phyloP scores from a whole-genome alignment of 2,329 filamentous ascomycete genomes.

The Scleromitrula shiraiana region DNA sequence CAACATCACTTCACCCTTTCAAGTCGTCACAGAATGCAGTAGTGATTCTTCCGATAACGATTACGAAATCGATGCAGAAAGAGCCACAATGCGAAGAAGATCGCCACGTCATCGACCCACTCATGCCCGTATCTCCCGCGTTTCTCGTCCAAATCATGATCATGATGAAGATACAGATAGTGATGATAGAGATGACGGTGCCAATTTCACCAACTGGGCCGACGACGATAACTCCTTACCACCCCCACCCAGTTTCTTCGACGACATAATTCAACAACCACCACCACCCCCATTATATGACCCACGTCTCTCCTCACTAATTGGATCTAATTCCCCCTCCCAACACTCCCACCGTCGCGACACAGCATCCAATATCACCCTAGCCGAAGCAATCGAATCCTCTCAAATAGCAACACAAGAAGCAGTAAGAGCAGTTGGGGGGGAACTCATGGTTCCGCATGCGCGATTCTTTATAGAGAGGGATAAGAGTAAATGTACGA shows the following conservation, averaged over 20 bases:
- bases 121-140: conserved; percentile 43
- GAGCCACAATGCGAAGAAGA: too few species aligned
- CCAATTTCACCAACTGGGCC: too few species aligned
- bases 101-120: conserved; percentile 27
- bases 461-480: conserved; percentile 78
- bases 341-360: conserved; percentile 15
- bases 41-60: conserved; percentile 44
- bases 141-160: conserved; percentile 36
- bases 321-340: too few species aligned
- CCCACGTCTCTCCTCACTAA: too few species aligned
- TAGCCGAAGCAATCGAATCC: conserved; percentile 26
- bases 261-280: too few species aligned
- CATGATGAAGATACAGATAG: conserved; percentile 41
- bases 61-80: too few species aligned
- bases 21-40: conserved; percentile 51
- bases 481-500: conserved; percentile 75
- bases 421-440: conserved; percentile 47
- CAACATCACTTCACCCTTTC: conserved; percentile 40
- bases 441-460: conserved; percentile 60
- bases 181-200: conserved; percentile 17
- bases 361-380: conserved; percentile 27
- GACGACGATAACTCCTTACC: too few species aligned
- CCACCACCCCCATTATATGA: too few species aligned
- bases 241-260: neutral
- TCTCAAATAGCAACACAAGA: conserved; percentile 46